Base-by-base conservation (phyloP, 345 rosid species). In the Euphorbia lathyris region DNA sequence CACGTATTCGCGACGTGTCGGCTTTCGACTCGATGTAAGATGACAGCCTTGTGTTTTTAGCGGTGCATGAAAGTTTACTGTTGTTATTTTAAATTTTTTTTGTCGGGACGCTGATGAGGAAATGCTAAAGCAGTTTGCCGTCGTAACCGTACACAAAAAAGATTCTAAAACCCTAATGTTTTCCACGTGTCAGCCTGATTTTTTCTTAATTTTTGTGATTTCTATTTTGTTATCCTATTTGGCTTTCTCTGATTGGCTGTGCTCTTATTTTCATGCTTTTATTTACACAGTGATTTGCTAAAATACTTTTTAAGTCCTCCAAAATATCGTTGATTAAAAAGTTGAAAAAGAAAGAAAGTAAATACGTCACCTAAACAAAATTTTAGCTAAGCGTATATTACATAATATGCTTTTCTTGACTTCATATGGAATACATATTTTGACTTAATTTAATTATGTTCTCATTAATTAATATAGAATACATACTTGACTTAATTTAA, bases 201-300 rank as follows among this genome's bases (percentile, higher is more conserved):
- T 12, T 59, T 71, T 40, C 43, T 45, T 45, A 45, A 45, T 45
- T 22, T 43, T 10, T 0, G 14, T 16, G 0, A 6, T 36, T 60
- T 32, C 32, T 29, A 2, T 53, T 64, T 6, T 20, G 2, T 55
- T 22, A 34, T 30, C 67, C 30, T 32, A 5, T 5, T 65, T 58
- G 76, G 67, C 70, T 16, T 9, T 30, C 25, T 36, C 0, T 61
- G 20, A 71, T 71, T 67, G 76, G 76, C 14, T 60, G 0, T 45
- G 1, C 6, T 22, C 12, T 20, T 40, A 19, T 4, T 17, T 16
- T 67, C 13, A 12, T 13, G 38, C 7, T 7, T 34, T 34, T 34
- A 34, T 34, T 34, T 34, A 7, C 38, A 34, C 38, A 7, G 38
- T 34, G 38, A 34, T 34, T 34, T n/a, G n/a, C n/a, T n/a, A n/a